Evolutionary conservation across 805 yeast species (phyloP).

Genomic region (Metschnikowia chrysomelidarum): DNA sequence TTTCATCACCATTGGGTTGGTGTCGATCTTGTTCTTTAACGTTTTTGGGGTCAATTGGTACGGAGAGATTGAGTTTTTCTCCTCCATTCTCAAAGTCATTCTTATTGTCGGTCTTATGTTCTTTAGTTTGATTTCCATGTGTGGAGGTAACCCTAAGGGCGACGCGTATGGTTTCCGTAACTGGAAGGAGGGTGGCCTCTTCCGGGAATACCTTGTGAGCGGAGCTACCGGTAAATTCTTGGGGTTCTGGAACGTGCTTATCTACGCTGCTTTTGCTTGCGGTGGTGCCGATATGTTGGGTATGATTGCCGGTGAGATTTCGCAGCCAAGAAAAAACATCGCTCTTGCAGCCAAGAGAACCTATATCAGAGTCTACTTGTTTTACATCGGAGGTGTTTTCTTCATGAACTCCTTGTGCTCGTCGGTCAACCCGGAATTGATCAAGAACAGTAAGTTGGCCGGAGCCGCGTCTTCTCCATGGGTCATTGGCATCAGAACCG

Average conservation of each 20-base stretch:
- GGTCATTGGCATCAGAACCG: constrained; percentile 35
- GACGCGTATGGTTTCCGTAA: constrained; percentile 36
- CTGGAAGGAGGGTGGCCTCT: constrained; percentile 35
- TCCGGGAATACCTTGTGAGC: constrained; percentile 24
- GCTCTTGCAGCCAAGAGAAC: constrained; percentile 36
- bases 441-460: constrained; percentile 26
- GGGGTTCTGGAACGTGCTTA: constrained; percentile 61
- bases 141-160: constrained; percentile 36
- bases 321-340: constrained; percentile 39
- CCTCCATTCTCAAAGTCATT: constrained; percentile 22
- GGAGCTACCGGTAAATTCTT: constrained; percentile 63
- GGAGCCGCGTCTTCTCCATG: constrained; percentile 43
- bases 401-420: constrained; percentile 36
- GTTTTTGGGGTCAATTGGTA: constrained; percentile 25
- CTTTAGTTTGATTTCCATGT: constrained; percentile 37
- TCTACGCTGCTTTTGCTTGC: constrained; percentile 65
- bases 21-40: constrained; percentile 29
- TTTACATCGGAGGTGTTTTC: constrained; percentile 39
- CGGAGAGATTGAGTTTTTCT: constrained; percentile 21
- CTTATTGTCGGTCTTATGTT: constrained; percentile 38
- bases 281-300: constrained; percentile 46
- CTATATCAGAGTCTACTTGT: constrained; percentile 33
- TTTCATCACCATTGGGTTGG: constrained; percentile 29
- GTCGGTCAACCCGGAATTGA: constrained; percentile 31
- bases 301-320: constrained; percentile 39